Conservation (phyloP, 2,329 filamentous ascomycete species). For the Ophiostoma australiae region DNA sequence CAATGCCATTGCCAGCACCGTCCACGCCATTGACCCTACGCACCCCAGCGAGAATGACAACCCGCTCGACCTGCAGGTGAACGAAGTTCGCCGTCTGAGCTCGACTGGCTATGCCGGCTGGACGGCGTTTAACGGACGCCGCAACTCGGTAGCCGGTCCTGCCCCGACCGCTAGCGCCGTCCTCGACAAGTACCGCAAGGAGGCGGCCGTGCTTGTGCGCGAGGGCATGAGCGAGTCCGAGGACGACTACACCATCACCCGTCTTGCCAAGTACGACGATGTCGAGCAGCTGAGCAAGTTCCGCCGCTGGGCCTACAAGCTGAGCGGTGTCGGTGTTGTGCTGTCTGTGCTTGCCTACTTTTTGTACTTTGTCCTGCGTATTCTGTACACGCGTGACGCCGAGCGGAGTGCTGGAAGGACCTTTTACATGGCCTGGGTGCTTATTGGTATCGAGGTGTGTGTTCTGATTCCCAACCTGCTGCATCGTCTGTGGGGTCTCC, state of each 20-base stretch:
- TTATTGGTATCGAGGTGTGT: constrained; percentile 28
- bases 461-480: constrained; percentile 28
- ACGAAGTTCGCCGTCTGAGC: background rate
- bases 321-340: constrained; percentile 40
- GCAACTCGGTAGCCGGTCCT: background rate
- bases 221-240: constrained; percentile 9
- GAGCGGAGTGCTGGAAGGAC: constrained; percentile 39
- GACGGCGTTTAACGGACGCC: background rate
- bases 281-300: constrained; percentile 42
- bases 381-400: constrained; percentile 49
- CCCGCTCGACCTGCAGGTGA: background rate
- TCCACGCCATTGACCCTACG: constrained; percentile 2
- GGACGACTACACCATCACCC: constrained; percentile 33
- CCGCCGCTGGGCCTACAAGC: constrained; percentile 39
- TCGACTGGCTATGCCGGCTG: constrained; percentile 2
- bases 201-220: background rate
- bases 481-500: constrained; percentile 29
- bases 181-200: constrained; percentile 30
- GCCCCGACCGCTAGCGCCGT: background rate
- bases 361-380: constrained; percentile 47
- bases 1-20: background rate
- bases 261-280: constrained; percentile 43
- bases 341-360: constrained; percentile 41
- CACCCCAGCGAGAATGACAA: constrained; percentile 1
- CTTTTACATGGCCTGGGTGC: constrained; percentile 50